Evolutionary conservation across 306 rosid genomes (phyloP).

Genomic region (Begonia peltatifolia): DNA sequence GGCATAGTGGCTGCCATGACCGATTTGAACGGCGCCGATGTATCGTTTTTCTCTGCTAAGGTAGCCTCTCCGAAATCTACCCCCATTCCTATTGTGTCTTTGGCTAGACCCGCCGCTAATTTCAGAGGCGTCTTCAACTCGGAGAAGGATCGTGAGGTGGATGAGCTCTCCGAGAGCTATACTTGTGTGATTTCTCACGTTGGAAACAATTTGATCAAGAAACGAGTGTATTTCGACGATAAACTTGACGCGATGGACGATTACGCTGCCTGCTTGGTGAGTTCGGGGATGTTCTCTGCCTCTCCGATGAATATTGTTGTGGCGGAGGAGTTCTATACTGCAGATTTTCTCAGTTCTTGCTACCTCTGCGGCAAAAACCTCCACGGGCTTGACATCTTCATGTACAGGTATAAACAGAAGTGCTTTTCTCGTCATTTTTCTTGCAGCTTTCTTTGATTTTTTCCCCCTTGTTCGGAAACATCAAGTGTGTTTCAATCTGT

Average conservation of each 20-base stretch:
- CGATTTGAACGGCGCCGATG: conserved; percentile 13
- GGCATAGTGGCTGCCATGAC: conserved; percentile 70
- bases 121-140: conserved; percentile 24
- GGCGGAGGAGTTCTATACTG: conserved; percentile 18
- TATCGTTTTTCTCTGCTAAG: conserved; percentile 2
- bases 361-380: conserved; percentile 48
- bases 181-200: conserved; percentile 44
- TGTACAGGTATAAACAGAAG: conserved; percentile 42
- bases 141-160: conserved; percentile 18
- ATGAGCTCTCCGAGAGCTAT: conserved; percentile 38
- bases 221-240: conserved; percentile 29
- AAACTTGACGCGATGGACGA: conserved; percentile 15
- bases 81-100: conserved; percentile 48
- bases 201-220: conserved; percentile 19
- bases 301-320: conserved; percentile 36
- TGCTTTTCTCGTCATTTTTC: background rate
- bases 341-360: conserved; percentile 44
- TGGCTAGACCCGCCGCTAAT: conserved; percentile 53
- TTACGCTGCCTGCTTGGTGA: conserved; percentile 8
- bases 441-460: too few relatives aligned
- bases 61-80: conserved; percentile 25
- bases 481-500: too few relatives aligned
- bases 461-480: too few relatives aligned
- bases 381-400: conserved; percentile 66
- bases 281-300: conserved; percentile 35